These are phyloP conservation scores for Ashbya aceris DNA, from an alignment of 1,139 yeast species.

Conservation along the genomic window DNA sequence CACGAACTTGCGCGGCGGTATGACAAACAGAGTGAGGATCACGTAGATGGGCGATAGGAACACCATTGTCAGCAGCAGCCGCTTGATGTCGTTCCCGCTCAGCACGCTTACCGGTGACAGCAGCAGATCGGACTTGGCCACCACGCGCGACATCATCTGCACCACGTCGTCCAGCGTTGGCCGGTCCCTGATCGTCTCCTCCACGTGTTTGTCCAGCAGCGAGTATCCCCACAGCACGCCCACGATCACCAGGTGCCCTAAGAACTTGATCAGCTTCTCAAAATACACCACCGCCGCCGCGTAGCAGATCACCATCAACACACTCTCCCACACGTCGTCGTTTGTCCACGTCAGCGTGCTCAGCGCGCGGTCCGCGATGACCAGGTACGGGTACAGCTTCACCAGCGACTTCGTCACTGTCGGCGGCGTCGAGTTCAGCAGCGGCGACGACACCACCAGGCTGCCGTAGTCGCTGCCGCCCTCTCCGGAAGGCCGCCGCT, in stretches of 20 bases:
- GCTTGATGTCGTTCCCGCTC: constrained; percentile 67
- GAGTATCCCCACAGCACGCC: constrained; percentile 61
- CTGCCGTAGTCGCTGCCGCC: constrained; percentile 10
- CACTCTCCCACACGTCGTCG: constrained; percentile 71
- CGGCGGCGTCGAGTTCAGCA: constrained; percentile 79
- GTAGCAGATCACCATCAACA: constrained; percentile 50
- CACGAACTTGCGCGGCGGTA: constrained; percentile 64
- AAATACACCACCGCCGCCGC: constrained; percentile 60
- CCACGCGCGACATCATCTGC: constrained; percentile 67
- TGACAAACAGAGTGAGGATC: constrained; percentile 52
- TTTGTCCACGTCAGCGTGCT: constrained; percentile 87
- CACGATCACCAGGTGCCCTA: constrained; percentile 73
- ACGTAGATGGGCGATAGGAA: constrained; percentile 80
- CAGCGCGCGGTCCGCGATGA: constrained; percentile 58
- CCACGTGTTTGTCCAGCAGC: constrained; percentile 43
- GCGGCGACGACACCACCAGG: constrained; percentile 41
- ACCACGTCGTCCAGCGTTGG: constrained; percentile 87
- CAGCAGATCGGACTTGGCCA: constrained; percentile 67
- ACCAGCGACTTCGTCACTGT: constrained; percentile 77
- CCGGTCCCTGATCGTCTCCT: constrained; percentile 46
- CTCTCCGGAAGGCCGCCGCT: constrained; percentile 5
- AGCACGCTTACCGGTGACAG: constrained; percentile 69
- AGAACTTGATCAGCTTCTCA: constrained; percentile 61
- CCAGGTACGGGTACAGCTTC: constrained; percentile 72
- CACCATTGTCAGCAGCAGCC: constrained; percentile 73